phyloP scores from a whole-genome alignment of 257 asterid genomes.

The Leonotis leonurus region DNA sequence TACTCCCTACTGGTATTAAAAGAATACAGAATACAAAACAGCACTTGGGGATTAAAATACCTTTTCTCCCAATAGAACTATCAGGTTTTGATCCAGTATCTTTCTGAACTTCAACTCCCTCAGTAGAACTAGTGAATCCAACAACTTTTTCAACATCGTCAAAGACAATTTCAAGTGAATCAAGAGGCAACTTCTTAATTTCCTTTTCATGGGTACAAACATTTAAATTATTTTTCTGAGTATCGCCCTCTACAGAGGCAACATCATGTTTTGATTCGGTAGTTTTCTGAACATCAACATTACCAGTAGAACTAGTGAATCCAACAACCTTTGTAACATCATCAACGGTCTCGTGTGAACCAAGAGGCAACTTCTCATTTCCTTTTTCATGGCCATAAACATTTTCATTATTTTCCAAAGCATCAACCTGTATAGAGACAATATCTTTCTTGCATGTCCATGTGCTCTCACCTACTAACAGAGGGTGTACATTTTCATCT shows the following conservation, averaged over 20 bases:
- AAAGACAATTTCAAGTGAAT: slow-evolving; percentile 24
- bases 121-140: slow-evolving; percentile 19
- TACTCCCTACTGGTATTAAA: background rate
- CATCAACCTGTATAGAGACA: slow-evolving; percentile 25
- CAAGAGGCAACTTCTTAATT: slow-evolving; percentile 22
- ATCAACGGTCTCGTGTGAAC: slow-evolving; percentile 26
- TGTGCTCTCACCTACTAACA: slow-evolving; percentile 30
- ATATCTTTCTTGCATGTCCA: slow-evolving; percentile 21
- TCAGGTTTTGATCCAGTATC: slow-evolving; percentile 29
- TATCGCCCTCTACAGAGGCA: too few species aligned
- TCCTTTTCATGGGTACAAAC: slow-evolving; percentile 25
- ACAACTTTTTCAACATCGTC: slow-evolving; percentile 25
- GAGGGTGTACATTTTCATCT: slow-evolving; percentile 23
- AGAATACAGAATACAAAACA: background rate
- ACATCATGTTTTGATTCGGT: slow-evolving; percentile 29
- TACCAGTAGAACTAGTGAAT: slow-evolving; percentile 22
- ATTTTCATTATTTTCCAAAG: too few species aligned
- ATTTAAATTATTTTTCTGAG: too few species aligned
- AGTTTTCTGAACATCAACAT: slow-evolving; percentile 22
- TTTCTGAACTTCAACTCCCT: slow-evolving; percentile 25
- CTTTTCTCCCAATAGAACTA: slow-evolving; percentile 19
- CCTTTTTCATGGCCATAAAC: slow-evolving; percentile 25
- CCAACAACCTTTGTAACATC: slow-evolving; percentile 22
- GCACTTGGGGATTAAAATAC: slow-evolving; percentile 26
- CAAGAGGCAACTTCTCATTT: slow-evolving; percentile 22